Evolutionary conservation across 257 asterid species (phyloP).

Genomic region (Solanum habrochaites): DNA sequence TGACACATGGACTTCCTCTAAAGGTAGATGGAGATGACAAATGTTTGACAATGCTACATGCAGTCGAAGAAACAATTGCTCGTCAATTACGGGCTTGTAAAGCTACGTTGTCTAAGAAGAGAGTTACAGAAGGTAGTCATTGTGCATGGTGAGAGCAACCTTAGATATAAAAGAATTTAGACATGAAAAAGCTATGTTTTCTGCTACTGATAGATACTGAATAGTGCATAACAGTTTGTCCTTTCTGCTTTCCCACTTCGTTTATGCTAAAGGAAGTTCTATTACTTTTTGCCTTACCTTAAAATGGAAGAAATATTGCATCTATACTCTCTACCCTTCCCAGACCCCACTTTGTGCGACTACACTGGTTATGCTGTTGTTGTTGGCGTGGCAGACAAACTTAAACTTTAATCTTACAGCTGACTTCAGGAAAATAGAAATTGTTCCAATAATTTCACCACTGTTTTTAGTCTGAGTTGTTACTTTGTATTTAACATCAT

Average conservation of each 20-base stretch:
- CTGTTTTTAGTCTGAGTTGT: background rate
- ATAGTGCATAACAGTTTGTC: background rate
- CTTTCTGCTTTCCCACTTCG: background rate
- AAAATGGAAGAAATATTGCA: background rate
- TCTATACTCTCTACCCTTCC: background rate
- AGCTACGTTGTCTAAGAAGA: conserved; percentile 53
- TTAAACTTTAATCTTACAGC: background rate
- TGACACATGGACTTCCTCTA: conserved; percentile 85
- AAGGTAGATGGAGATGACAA: conserved; percentile 91
- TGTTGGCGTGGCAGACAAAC: background rate
- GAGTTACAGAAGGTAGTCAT: conserved; percentile 59
- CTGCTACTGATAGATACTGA: background rate
- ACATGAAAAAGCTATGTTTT: background rate
- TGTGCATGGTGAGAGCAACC: background rate
- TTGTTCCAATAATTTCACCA: background rate
- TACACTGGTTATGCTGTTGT: background rate
- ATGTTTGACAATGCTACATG: conserved; percentile 80
- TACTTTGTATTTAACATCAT: background rate
- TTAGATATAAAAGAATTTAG: background rate
- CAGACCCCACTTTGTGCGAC: background rate
- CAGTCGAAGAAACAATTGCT: conserved; percentile 85
- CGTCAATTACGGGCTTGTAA: conserved; percentile 92
- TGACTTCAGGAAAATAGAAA: background rate
- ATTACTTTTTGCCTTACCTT: background rate
- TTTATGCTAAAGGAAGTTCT: background rate